Evolutionary conservation across 2,329 filamentous ascomycete genomes (phyloP).

Genomic region (Fusarium illudens): DNA sequence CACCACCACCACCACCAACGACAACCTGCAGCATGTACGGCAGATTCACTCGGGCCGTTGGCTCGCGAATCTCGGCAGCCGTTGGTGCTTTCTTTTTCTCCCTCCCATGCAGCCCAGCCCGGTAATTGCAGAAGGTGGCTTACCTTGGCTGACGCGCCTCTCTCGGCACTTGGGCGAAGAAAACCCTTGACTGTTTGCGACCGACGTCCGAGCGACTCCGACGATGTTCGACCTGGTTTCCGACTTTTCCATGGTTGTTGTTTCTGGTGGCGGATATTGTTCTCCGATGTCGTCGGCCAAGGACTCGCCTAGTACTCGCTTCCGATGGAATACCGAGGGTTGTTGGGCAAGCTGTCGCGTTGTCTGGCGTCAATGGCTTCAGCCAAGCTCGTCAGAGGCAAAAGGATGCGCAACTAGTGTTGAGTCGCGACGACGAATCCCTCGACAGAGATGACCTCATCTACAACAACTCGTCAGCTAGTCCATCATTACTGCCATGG

Average conservation of each 20-base stretch:
- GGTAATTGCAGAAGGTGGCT: conserved; percentile 12
- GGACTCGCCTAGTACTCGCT: neutral
- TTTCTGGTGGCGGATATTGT: neutral
- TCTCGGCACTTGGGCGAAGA: neutral
- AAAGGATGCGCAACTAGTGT: neutral
- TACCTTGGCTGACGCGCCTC: neutral
- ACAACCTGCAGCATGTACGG: neutral
- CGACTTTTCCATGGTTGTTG: neutral
- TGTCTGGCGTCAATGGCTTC: neutral
- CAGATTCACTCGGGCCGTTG: neutral
- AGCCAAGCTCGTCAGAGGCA: neutral
- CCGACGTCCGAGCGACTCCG: neutral
- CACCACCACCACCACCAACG: neutral
- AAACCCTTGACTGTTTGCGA: neutral
- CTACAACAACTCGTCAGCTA: neutral
- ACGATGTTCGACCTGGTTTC: neutral
- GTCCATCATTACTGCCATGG: neutral
- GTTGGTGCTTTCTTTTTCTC: neutral
- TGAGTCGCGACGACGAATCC: neutral
- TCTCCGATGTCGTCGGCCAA: neutral
- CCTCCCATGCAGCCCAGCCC: neutral
- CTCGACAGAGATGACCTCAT: neutral
- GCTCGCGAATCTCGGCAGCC: neutral
- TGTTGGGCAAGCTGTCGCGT: neutral
- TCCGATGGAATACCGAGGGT: neutral